phyloP scores from a whole-genome alignment of 768 basidiomycete species.

The Mycena chlorophos region DNA sequence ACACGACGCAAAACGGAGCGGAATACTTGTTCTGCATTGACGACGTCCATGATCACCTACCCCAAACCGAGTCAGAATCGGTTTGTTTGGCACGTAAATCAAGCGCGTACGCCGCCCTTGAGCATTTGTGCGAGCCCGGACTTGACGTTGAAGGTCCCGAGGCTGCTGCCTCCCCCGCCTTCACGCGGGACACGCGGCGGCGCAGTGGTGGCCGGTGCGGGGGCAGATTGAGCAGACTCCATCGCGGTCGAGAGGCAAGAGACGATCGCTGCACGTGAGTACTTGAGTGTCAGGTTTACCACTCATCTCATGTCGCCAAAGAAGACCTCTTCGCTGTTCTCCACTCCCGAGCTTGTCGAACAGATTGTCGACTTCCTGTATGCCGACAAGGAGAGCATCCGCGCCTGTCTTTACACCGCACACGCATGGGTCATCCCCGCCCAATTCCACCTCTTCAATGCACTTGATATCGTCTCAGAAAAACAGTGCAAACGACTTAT shows the following conservation, averaged over 20 bases:
- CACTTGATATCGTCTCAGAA: background rate
- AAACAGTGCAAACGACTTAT: background rate
- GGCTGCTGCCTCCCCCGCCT: conserved; percentile 41
- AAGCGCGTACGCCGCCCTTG: conserved; percentile 88
- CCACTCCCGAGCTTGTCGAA: background rate
- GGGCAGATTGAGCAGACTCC: conserved; percentile 24
- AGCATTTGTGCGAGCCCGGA: conserved; percentile 96
- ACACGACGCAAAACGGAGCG: no score
- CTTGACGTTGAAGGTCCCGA: conserved; percentile 78
- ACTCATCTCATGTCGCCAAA: background rate
- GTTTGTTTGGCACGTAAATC: no score
- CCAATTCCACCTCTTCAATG: background rate
- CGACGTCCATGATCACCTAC: conserved; percentile 98
- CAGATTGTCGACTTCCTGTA: background rate
- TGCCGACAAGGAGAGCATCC: background rate
- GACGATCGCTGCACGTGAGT: background rate
- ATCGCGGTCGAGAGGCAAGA: background rate
- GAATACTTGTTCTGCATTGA: conserved; percentile 63
- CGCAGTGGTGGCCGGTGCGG: conserved; percentile 37
- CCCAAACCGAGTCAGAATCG: no score
- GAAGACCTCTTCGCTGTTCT: background rate
- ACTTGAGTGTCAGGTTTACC: no score
- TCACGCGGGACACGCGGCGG: conserved; percentile 37
- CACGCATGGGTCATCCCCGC: background rate
- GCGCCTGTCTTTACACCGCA: background rate